Evolutionary conservation across 768 basidiomycete genomes (phyloP), one percentile per base, ranked within the genome.

Genomic region (Podaxis rugospora): DNA sequence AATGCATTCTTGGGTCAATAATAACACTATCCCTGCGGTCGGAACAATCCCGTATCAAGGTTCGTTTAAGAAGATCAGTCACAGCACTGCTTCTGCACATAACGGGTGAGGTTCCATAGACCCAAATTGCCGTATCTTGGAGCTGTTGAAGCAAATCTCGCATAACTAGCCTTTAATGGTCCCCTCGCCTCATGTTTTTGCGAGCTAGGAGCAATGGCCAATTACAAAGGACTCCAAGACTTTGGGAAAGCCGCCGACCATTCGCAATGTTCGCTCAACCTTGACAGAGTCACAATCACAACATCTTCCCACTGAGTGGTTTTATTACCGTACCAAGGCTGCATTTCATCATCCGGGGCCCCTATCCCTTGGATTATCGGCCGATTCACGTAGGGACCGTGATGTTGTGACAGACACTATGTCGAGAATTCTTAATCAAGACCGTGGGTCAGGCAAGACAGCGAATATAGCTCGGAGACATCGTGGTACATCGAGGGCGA

Each of bases 11-110:
- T 59, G 52, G 52, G 51, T 46, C 63, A 57, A 54, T 54, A 55
- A 55, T 61, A 61, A 55, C 59, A 49, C 51, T 49, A 54, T 37
- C 53, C 53, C 36, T 61, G 52, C 35, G 18, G 55, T 51, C 59
- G 59, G 59, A 54, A 51, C 44, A 51, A 61, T 35, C 40, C 47
- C 47, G 42, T 44, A 61, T 61, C 63, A 57, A 55, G 51, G 44
- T 47, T 54, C 35, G 32, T 25, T 35, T 18, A 32, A 64, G 63
- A 64, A 64, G 59, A 61, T 64, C 63, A 64, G 58, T 64, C 58
- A 63, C 57, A 55, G 28, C 37, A n/a, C 46, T 32, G 55, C 59
- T 61, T 55, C 63, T 55, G 39, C 59, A 42, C 63, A 44, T 37
- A 57, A 60, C 57, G 55, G 46, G 59, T 64, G 55, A 61, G 52